Evolutionary conservation across 2,329 filamentous ascomycete species (phyloP), one percentile per base, ranked within the genome.

Genomic region (Metarhizium brunneum): DNA sequence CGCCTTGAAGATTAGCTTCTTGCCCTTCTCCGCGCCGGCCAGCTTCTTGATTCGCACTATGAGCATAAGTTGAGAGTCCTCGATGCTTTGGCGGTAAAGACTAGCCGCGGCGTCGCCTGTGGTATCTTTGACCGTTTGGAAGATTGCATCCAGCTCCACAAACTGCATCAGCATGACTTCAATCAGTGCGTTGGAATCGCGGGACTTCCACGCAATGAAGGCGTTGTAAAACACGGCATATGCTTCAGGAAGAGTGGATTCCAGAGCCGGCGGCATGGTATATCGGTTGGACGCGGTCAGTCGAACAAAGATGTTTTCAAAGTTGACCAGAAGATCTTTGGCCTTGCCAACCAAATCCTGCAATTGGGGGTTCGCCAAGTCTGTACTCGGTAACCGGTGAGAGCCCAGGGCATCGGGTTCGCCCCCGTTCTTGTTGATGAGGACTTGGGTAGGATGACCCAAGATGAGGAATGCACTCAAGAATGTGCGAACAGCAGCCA

Each of bases 151-250:
- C 2, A 94, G 79, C 66, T 91, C 88, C 18, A 92, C 87, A 68
- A 92, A 92, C 60, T 90, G 88, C 64, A 89, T 80, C n/a, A 92
- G 78, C 88, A 94, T 92, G 55, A 90, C 86, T 63, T 92, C 87
- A 53, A 92, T 83, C 4, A 94, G 75, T 0, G 88, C 85, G 54
- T 85, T 85, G 0, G 87, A 89, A 66, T 92, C 89, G 53, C 88
- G 82, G 2, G 88, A 85, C 69, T 92, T 90, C 89, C 89, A 94
- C 3, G 87, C 84, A 58, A 89, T 87, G 65, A 94, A 92, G 1
- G 87, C 87, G 54, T 88, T 86, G 62, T 86, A 83, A 62, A 90
- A 94, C 0, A 85, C 81, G 36, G 86, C 82, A 65, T 92, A 90
- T 1, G 83, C 78, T 62, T 90, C 81, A 0, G 85, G 80, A 18